These are phyloP conservation scores for Tolypocladium tundrense DNA, from an alignment of 2,329 filamentous ascomycete species.

Conservation along the genomic window DNA sequence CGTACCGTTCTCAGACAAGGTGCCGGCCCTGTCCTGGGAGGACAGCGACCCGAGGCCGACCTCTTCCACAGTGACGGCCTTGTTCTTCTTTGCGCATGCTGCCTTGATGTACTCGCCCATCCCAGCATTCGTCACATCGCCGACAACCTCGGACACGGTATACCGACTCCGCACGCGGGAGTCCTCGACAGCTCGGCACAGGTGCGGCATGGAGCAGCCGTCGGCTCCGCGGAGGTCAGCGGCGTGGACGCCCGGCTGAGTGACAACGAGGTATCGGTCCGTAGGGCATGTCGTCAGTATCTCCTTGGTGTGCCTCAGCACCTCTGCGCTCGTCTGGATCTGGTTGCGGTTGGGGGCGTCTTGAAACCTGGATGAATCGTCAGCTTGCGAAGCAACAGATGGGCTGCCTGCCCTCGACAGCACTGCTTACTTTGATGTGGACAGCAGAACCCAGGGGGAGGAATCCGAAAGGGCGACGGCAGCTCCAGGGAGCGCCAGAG, in stretches of 20 bases:
- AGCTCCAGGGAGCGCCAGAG: conserved; percentile 45
- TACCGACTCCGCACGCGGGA: conserved; percentile 27
- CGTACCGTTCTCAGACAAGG: conserved; percentile 38
- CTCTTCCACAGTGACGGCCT: conserved; percentile 27
- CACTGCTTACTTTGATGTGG: conserved; percentile 62
- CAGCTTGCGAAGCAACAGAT: conserved; percentile 2
- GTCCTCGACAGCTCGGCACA: conserved; percentile 30
- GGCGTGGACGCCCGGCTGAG: conserved; percentile 64
- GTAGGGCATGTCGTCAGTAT: conserved; percentile 61
- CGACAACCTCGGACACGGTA: conserved; percentile 48
- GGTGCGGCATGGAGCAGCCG: conserved; percentile 42
- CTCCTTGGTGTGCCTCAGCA: conserved; percentile 31
- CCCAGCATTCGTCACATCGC: conserved; percentile 30
- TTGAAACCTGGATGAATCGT: conserved; percentile 18
- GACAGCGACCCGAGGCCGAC: conserved; percentile 31
- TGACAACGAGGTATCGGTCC: conserved; percentile 65
- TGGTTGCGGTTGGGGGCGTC: conserved; percentile 24
- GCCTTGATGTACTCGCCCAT: conserved; percentile 33
- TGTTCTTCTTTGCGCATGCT: conserved; percentile 32
- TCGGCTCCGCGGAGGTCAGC: conserved; percentile 50
- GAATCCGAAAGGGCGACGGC: conserved; percentile 73
- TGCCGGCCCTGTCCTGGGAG: conserved; percentile 28
- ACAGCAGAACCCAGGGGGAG: conserved; percentile 82
- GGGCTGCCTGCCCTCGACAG: conserved; percentile 2
- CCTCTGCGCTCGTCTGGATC: conserved; percentile 38